Conservation (phyloP, 768 basidiomycete genomes). For the Pisolithus albus region DNA sequence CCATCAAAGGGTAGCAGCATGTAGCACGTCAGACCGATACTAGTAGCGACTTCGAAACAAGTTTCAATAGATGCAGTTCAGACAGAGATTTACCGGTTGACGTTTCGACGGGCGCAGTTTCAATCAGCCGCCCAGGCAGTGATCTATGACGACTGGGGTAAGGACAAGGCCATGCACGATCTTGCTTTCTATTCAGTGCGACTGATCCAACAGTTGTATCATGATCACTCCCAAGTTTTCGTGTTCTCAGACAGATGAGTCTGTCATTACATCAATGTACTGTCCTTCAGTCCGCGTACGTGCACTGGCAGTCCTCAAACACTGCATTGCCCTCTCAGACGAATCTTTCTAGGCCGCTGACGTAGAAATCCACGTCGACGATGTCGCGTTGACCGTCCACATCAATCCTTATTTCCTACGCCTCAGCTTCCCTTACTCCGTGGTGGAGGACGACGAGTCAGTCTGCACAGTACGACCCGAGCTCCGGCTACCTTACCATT, state of each 20-base stretch:
- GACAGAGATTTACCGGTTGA: no score
- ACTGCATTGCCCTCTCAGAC: conserved; percentile 9
- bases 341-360: conserved; percentile 58
- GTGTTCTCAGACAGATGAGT: conserved; percentile 53
- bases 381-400: conserved; percentile 61
- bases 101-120: not conserved
- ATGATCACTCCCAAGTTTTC: conserved; percentile 79
- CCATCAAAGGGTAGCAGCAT: no score
- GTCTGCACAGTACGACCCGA: conserved; percentile 70
- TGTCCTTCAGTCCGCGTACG: conserved; percentile 69
- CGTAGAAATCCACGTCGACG: conserved; percentile 71
- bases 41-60: no score
- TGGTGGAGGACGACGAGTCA: conserved; percentile 59
- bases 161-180: no score
- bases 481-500: conserved; percentile 69
- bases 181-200: no score
- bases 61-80: no score
- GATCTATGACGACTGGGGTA: no score
- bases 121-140: not conserved
- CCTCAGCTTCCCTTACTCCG: conserved; percentile 61
- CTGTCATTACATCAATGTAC: conserved; percentile 55
- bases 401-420: conserved; percentile 83
- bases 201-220: not conserved
- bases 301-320: not conserved
- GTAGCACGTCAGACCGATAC: no score